phyloP scores from a whole-genome alignment of 1,284 basidiomycete species.

The Golubevia sp. region DNA sequence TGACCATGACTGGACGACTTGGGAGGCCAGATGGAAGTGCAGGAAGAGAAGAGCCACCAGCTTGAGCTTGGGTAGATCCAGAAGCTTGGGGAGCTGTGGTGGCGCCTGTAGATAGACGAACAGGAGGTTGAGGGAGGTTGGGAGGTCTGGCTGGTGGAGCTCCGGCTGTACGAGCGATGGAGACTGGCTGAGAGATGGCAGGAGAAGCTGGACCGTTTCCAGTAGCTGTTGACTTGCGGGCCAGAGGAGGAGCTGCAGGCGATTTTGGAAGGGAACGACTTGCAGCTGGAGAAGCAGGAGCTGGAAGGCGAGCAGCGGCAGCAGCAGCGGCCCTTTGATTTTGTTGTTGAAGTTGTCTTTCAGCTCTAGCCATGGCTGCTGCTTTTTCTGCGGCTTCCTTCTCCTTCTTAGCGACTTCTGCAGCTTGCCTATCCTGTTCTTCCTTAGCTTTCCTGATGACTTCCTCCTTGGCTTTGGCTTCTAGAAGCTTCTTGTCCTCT shows the following conservation, averaged over 20 bases:
- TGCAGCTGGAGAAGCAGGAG: slow-evolving; percentile 4
- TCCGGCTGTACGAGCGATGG: neutral
- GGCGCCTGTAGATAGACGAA: neutral
- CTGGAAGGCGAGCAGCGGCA: neutral
- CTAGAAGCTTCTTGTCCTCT: slow-evolving; percentile 8
- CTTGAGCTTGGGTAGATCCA: neutral
- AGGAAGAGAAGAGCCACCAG: neutral
- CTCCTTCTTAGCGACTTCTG: slow-evolving; percentile 24
- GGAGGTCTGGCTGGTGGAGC: neutral
- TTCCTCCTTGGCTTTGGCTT: slow-evolving; percentile 11
- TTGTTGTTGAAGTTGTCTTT: slow-evolving; percentile 19
- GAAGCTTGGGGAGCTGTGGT: neutral
- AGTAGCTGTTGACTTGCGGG: slow-evolving; percentile 2
- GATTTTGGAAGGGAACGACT: neutral
- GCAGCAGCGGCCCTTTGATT: slow-evolving; percentile 19
- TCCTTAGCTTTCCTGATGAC: slow-evolving; percentile 11
- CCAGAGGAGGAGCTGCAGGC: slow-evolving; percentile 5
- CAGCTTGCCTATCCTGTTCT: slow-evolving; percentile 25
- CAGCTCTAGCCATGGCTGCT: slow-evolving; percentile 1
- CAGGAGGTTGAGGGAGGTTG: neutral
- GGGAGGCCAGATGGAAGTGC: neutral
- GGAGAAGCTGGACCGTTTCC: slow-evolving; percentile 3
- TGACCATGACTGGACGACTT: neutral
- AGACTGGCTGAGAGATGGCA: slow-evolving; percentile 1
- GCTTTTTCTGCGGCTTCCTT: slow-evolving; percentile 28